A percentile compares a stretch with the other conserved stretches of the same genome.
These are phyloP conservation scores for Cyphellophora attinorum DNA, from an alignment of 2,329 filamentous ascomycete species.

Conservation along the genomic window DNA sequence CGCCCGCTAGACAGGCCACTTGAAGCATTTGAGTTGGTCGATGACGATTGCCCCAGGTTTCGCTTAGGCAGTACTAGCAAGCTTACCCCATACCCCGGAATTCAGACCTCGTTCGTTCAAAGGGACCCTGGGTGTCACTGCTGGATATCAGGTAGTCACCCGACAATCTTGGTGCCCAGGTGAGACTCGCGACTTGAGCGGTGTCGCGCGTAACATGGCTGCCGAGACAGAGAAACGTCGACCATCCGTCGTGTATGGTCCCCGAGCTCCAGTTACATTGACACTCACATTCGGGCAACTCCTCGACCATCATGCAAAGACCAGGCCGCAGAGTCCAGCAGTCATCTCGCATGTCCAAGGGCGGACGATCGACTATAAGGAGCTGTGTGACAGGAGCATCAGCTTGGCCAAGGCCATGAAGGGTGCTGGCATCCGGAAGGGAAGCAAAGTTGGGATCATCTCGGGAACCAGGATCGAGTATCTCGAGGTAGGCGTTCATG, in stretches of 20 bases:
- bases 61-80: no score
- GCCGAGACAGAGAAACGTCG: not conserved
- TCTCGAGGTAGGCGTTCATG: slow-evolving; percentile 4
- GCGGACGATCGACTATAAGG: slow-evolving; percentile 1
- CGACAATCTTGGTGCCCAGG: no score
- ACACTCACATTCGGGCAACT: slow-evolving; percentile 5
- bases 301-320: slow-evolving; percentile 5
- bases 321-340: slow-evolving; percentile 1
- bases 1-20: no score
- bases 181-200: no score
- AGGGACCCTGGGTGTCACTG: no score
- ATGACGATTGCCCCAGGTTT: no score
- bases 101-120: no score
- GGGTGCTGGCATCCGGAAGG: slow-evolving; percentile 2
- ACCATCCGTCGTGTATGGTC: slow-evolving; percentile 2
- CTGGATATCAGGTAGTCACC: no score
- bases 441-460: slow-evolving; percentile 3
- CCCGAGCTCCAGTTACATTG: slow-evolving; percentile 1
- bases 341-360: slow-evolving; percentile 4
- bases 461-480: slow-evolving; percentile 6
- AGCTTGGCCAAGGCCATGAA: slow-evolving; percentile 5
- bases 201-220: no score
- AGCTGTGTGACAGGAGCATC: slow-evolving; percentile 3
- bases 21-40: no score
- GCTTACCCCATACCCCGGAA: no score